Percentiles rank a stretch among this genome's conserved stretches.
These are phyloP conservation scores for Ogataea siamensis DNA, from an alignment of 805 yeast species.

Conservation along the genomic window DNA sequence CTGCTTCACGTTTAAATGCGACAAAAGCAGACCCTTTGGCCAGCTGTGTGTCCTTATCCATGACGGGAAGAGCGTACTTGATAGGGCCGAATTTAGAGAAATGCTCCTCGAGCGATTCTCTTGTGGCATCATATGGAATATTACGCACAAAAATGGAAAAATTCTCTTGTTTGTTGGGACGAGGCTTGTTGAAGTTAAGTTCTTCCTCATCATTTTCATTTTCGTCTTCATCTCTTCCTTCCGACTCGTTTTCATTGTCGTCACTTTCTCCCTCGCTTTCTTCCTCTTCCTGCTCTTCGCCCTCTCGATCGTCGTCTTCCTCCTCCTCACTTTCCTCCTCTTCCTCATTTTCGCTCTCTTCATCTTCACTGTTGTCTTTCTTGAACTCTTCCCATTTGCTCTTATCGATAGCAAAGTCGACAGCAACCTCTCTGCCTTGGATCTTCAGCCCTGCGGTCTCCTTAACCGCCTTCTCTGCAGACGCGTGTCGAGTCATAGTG, in stretches of 20 bases:
- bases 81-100: slow-evolving; percentile 83
- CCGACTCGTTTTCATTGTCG: slow-evolving; percentile 27
- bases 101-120: slow-evolving; percentile 73
- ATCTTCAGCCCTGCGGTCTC: slow-evolving; percentile 73
- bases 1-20: slow-evolving; percentile 64
- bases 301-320: slow-evolving; percentile 37
- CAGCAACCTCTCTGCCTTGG: slow-evolving; percentile 89
- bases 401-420: slow-evolving; percentile 90
- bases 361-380: slow-evolving; percentile 42
- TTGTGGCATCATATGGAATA: slow-evolving; percentile 91
- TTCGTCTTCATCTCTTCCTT: slow-evolving; percentile 10
- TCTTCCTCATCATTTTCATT: slow-evolving; percentile 17
- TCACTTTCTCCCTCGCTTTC: slow-evolving; percentile 35
- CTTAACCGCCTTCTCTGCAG: slow-evolving; percentile 81
- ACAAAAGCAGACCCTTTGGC: slow-evolving; percentile 96
- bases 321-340: slow-evolving; percentile 37
- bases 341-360: slow-evolving; percentile 38
- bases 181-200: slow-evolving; percentile 19
- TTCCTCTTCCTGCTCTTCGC: slow-evolving; percentile 33
- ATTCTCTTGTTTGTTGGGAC: slow-evolving; percentile 61
- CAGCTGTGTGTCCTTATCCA: slow-evolving; percentile 78
- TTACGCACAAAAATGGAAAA: slow-evolving; percentile 85
- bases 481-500: slow-evolving; percentile 73
- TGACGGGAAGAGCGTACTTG: slow-evolving; percentile 89
- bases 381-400: slow-evolving; percentile 69